phyloP scores from a whole-genome alignment of 129 eudicot species.

The Arctium lappa region DNA sequence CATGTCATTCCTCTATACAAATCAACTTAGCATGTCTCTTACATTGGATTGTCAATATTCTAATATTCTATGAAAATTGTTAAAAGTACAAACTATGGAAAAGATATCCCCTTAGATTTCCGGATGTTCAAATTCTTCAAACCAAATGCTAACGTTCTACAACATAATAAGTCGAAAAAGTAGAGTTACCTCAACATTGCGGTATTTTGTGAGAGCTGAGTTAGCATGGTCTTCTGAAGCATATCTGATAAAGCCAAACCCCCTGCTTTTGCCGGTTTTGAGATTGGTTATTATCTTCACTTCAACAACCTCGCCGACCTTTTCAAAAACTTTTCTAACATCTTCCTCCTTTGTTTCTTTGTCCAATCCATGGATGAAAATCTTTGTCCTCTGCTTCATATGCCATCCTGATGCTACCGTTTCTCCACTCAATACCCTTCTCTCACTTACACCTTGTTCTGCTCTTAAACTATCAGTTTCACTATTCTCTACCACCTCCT shows the following conservation, averaged over 20 bases:
- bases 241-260: conserved; percentile 61
- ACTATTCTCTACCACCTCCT: not conserved
- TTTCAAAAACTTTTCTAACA: conserved; percentile 52
- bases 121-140: conserved; percentile 14
- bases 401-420: conserved; percentile 51
- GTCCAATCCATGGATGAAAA: conserved; percentile 69
- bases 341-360: conserved; percentile 65
- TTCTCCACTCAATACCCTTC: conserved; percentile 35
- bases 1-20: not conserved
- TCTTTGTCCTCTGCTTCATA: conserved; percentile 58
- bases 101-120: not conserved
- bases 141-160: conserved; percentile 9
- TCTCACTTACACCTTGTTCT: conserved; percentile 22
- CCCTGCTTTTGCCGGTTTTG: conserved; percentile 49
- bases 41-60: not conserved
- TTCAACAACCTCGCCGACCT: conserved; percentile 47
- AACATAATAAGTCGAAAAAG: not conserved
- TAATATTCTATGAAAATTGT: not conserved
- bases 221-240: conserved; percentile 59
- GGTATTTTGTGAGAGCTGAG: conserved; percentile 44
- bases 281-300: conserved; percentile 44
- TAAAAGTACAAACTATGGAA: not conserved
- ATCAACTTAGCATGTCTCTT: not conserved
- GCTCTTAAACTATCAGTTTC: conserved; percentile 24
- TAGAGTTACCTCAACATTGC: conserved; percentile 56